Percentiles rank a stretch among this genome's conserved stretches.
Conservation (phyloP, 2,329 filamentous ascomycete species). For the Thermothelomyces thermophilus region DNA sequence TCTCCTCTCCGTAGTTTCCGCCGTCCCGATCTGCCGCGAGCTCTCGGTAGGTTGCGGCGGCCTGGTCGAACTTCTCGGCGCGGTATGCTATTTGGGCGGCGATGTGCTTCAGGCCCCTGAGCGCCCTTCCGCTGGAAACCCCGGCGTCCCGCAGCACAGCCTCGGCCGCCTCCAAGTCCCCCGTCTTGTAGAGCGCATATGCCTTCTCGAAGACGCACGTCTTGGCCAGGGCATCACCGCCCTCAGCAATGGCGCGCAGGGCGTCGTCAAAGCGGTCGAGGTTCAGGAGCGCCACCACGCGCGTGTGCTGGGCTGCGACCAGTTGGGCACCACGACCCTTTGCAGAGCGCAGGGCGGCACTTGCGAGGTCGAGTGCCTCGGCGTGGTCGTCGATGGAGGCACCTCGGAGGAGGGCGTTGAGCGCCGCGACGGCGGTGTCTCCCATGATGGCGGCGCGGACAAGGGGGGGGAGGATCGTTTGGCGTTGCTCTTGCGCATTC, state of each 20-base stretch:
- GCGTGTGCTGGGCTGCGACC: conserved; percentile 57
- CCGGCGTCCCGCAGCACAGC: conserved; percentile 29
- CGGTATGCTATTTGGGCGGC: conserved; percentile 67
- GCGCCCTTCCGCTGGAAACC: not conserved
- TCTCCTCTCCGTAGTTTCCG: conserved; percentile 54
- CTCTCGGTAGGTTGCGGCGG: conserved; percentile 55
- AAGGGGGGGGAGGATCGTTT: conserved; percentile 9
- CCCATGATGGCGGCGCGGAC: conserved; percentile 27
- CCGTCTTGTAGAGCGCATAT: conserved; percentile 79
- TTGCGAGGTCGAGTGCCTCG: conserved; percentile 60
- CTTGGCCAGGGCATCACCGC: conserved; percentile 53
- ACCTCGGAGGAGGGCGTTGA: conserved; percentile 48
- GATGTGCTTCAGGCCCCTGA: conserved; percentile 41
- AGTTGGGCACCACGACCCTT: conserved; percentile 41
- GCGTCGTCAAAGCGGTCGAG: conserved; percentile 78
- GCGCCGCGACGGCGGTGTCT: conserved; percentile 42
- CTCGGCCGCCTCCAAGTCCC: conserved; percentile 59
- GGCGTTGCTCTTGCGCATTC: conserved; percentile 16
- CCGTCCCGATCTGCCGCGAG: conserved; percentile 41
- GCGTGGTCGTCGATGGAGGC: conserved; percentile 63
- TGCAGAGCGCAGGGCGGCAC: conserved; percentile 54
- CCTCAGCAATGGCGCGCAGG: conserved; percentile 59
- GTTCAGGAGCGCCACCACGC: conserved; percentile 69
- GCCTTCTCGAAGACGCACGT: conserved; percentile 62
- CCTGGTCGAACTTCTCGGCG: conserved; percentile 64